Conservation (phyloP, 441 rosid genomes). For the Mallotus repandus region DNA sequence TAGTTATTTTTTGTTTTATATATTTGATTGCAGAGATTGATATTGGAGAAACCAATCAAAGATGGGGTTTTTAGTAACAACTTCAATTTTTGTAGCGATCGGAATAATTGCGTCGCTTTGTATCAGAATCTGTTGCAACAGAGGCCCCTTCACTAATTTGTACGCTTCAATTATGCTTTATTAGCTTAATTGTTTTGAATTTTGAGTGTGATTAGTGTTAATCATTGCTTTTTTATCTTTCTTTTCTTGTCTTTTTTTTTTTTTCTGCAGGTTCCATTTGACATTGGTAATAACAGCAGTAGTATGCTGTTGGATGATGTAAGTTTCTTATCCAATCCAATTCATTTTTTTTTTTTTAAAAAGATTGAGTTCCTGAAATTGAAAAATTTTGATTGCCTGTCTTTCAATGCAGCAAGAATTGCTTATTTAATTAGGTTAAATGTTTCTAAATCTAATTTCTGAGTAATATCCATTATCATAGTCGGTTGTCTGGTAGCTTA, state of each 20-base stretch:
- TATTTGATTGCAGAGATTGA: constrained; percentile 13
- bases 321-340: constrained; percentile 35
- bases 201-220: neutral
- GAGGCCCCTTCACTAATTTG: constrained; percentile 84
- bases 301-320: constrained; percentile 99
- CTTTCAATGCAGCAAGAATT: neutral
- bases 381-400: neutral
- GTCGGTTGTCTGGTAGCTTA: neutral
- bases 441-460: neutral
- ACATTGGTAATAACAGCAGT: constrained; percentile 92
- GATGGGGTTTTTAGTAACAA: constrained; percentile 93
- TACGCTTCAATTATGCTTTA: neutral
- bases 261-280: constrained; percentile 60
- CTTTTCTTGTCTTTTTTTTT: too few species aligned
- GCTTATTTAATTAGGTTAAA: neutral
- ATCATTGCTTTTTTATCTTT: neutral
- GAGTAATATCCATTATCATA: neutral
- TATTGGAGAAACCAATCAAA: constrained; percentile 19
- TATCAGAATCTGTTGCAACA: constrained; percentile 83
- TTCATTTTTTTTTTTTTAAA: neutral
- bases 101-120: constrained; percentile 78
- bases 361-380: neutral
- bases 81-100: constrained; percentile 68
- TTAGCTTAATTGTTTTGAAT: neutral
- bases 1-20: neutral